phyloP scores from a whole-genome alignment of 2,329 filamentous ascomycete species.

The Zymoseptoria ardabiliae region DNA sequence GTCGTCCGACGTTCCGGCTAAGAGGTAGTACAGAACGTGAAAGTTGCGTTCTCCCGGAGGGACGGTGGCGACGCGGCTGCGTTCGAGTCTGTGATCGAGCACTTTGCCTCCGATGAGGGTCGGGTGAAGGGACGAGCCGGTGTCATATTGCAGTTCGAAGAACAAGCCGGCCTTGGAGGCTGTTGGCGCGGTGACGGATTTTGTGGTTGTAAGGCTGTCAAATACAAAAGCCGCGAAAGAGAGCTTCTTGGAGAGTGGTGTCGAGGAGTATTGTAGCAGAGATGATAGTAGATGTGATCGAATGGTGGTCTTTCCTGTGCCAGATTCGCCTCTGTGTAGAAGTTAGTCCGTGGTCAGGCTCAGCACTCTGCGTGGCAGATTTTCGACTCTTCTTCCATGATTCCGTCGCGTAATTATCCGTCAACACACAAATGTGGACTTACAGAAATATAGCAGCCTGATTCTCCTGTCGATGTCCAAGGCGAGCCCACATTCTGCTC shows the following conservation, averaged over 20 bases:
- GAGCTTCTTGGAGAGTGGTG: conserved; percentile 84
- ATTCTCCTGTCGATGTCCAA: conserved; percentile 85
- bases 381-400: neutral
- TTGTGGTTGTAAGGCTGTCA: conserved; percentile 92
- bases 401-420: neutral
- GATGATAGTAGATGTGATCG: conserved; percentile 81
- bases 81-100: conserved; percentile 84
- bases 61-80: conserved; percentile 83
- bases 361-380: neutral
- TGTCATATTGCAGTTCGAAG: conserved; percentile 95
- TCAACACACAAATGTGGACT: conserved; percentile 34
- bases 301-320: conserved; percentile 90
- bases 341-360: conserved; percentile 10
- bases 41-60: conserved; percentile 96
- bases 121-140: conserved; percentile 72
- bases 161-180: conserved; percentile 94
- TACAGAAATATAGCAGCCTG: conserved; percentile 90
- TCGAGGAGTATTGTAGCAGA: conserved; percentile 81
- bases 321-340: conserved; percentile 73
- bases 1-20: conserved; percentile 82
- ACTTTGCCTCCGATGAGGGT: conserved; percentile 90
- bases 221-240: conserved; percentile 93
- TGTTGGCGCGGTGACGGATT: conserved; percentile 89
- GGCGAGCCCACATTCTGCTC: conserved; percentile 71
- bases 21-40: conserved; percentile 89